Evolutionary conservation across 208 protist species (phyloP), one percentile per base, ranked within the genome.

Genomic region (Leishmania turanica): DNA sequence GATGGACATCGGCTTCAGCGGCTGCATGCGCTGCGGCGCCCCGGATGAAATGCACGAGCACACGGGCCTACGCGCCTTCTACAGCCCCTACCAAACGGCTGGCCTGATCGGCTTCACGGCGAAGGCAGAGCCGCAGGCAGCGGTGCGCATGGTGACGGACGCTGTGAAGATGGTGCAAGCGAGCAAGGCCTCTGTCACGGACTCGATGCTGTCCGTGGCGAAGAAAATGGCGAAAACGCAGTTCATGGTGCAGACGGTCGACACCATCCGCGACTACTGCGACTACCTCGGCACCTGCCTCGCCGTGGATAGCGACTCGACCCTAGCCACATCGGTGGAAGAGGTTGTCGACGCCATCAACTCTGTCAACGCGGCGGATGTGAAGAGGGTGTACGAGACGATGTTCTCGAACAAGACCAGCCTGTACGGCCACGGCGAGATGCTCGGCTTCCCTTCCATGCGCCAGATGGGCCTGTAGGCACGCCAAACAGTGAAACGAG

Each of bases 261-360:
- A 97, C 72, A 91, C 80, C 37, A 81, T 92, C 58, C 92, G 92
- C 69, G 92, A 96, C 87, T 93, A 96, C 83, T 95, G 91, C 85
- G 95, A 98, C 82, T 96, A 93, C 87, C 88, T 98, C 84, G 93
- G 92, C 64, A 97, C 92, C 62, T 90, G 87, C 75, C 83, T 97
- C 68, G 62, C 84, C n/a, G 21, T 92, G 13, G 86, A 86, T 73
- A 60, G 65, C 47, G 72, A 79, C 27, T 89, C 87, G 7, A 94
- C 85, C 65, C 70, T 86, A 21, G 78, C 87, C 45, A 85, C 82
- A 40, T 83, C 65, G 64, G 68, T 92, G 17, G 89, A 91, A 60
- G 92, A 94, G 73, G 83, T 97, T 31, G 69, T 93, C 27, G 88
- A 90, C 27, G 91, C 92, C 45, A 88, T 97, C 75, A 81, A 90